Percentiles rank a stretch among this genome's conserved stretches.
Conservation (phyloP, 371 early-diverging fungal genomes). For the Paramicrosporidium saccamoebae region DNA sequence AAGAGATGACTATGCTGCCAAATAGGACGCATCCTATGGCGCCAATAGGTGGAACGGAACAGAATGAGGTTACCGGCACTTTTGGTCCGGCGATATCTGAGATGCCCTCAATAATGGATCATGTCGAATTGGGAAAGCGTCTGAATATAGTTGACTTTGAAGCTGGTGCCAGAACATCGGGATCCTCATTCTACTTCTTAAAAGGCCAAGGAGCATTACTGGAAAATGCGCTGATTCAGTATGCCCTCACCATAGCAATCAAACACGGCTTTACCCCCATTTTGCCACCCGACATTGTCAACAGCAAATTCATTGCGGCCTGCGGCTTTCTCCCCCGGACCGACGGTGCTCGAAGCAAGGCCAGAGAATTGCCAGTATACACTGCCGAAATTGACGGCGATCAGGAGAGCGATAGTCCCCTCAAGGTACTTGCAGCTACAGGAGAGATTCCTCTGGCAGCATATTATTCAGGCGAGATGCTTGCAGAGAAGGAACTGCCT, state of each 20-base stretch:
- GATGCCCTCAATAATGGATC: slow-evolving; percentile 11
- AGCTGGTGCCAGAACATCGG: slow-evolving; percentile 44
- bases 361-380: too few relatives aligned
- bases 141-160: slow-evolving; percentile 46
- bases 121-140: slow-evolving; percentile 18
- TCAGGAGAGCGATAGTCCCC: too few relatives aligned
- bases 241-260: slow-evolving; percentile 38
- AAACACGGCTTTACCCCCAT: slow-evolving; percentile 32
- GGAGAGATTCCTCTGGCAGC: slow-evolving; percentile 75
- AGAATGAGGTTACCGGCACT: slow-evolving; percentile 3
- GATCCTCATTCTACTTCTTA: slow-evolving; percentile 53
- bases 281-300: slow-evolving; percentile 48
- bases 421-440: slow-evolving; percentile 57
- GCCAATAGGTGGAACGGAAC: slow-evolving; percentile 6
- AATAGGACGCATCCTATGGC: slow-evolving; percentile 7
- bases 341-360: slow-evolving; percentile 7
- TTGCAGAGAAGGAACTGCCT: slow-evolving; percentile 19
- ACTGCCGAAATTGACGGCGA: too few relatives aligned
- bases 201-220: slow-evolving; percentile 43
- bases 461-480: slow-evolving; percentile 21
- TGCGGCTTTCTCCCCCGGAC: slow-evolving; percentile 65
- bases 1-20: slow-evolving; percentile 5
- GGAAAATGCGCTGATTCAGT: slow-evolving; percentile 51
- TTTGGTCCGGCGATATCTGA: slow-evolving; percentile 1
- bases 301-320: slow-evolving; percentile 34